Evolutionary conservation across 2,329 filamentous ascomycete genomes (phyloP), one percentile per base, ranked within the genome.

Genomic region (Microcyclosporella mali): DNA sequence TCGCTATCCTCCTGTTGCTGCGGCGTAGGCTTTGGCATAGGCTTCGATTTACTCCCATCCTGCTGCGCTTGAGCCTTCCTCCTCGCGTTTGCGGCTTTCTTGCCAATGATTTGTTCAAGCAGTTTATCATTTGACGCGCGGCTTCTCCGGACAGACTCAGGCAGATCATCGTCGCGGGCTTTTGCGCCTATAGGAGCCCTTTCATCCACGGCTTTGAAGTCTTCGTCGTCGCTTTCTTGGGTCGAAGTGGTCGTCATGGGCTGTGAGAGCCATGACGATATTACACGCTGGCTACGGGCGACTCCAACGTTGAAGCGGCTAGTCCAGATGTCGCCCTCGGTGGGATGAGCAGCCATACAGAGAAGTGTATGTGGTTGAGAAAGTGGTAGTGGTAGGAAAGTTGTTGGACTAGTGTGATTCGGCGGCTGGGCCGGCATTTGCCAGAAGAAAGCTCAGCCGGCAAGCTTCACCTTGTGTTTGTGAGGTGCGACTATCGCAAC

Each of bases 251-350:
- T 57, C 43, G 11, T 66, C 58, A 62, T 64, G 12, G 71, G 60
- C 8, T 25, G 21, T 9, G 21, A 4, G 21, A 80, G 69, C 73
- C 74, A 74, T 51, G 76, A 78, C 38, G 73, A 68, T 43, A 80
- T 63, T n/a, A 77, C 61, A 29, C 68, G 68, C 49, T 77, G 73
- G 40, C 70, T 72, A 34, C 72, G 70, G 7, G 76, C 73, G 4
- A 77, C 61, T 4, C 68, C 68, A 36, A 80, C 66, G 48, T 71
- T 77, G 27, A 73, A 65, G 39, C 67, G 66, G 52, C 77, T 78
- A 39, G 73, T 67, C 37, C 79, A 69, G 21, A 79, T 62, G 48
- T 79, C 76, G 34, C 70, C 38, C 15, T 49, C 50, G 40, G 21
- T 35, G 25, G 40, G 27, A 11, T 47, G 32, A 14, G 29, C 34